Base-by-base conservation (phyloP, 108 stramenopile species). In the Schizochytrium sp. region DNA sequence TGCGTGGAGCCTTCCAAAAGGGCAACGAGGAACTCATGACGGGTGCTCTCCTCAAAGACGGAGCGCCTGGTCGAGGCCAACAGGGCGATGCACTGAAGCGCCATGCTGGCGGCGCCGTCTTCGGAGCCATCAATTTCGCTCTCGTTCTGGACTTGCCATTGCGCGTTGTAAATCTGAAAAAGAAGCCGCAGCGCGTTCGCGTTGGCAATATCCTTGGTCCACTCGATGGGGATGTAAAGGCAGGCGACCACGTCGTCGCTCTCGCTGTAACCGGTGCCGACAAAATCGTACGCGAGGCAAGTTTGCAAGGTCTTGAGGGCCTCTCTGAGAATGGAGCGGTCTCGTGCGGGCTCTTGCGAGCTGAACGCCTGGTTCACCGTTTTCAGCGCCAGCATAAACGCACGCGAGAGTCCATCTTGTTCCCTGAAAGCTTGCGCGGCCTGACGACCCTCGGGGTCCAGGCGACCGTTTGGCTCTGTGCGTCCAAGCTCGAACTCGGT, bases 211-310 rank as follows among this genome's bases (percentile, higher is more conserved):
- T 83, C 48, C 51, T 83, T 83, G 6, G 76, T 53, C 76, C 76
- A 83, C 25, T 83, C 76, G 12, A 83, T 23, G 28, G 76, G 76
- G 76, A 83, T 83, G 51, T 83, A 83, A 18, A 83, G 51, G 76
- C 76, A 83, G 48, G 76, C 76, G n/a, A 83, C 76, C 45, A 83
- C 76, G 76, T 83, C 76, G 23, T 83, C 76, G 51, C 51, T 83
- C 48, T 83, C 76, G 48, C 48, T 83, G 51, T 83, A 83, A 0
- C 76, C 76, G 10, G 76, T 83, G 48, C 76, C 76, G 19, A 83
- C 76, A 34, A 83, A 83, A 23, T 83, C 76, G 28, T 83, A 83
- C 43, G 48, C 45, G 19, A 83, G n/a, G 23, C 76, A 83, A 23
- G 76, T 53, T 4, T 83, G 76, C 76, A 83, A 23, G 76, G 76